Conservation (phyloP, 2,329 filamentous ascomycete species). For the Fusarium falciforme region DNA sequence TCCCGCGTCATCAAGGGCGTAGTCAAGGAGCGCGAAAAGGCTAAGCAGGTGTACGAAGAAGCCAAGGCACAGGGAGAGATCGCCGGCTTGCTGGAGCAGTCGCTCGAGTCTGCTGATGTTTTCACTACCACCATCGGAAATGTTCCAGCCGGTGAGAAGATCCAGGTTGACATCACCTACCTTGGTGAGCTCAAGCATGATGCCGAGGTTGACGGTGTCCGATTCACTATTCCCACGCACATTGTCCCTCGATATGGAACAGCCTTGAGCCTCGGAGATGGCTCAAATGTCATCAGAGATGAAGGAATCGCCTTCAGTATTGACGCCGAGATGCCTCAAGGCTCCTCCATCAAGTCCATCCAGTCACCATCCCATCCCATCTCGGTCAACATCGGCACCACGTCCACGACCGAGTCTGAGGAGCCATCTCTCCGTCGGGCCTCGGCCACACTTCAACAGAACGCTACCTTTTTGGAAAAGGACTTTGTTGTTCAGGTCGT, state of each 20-base stretch:
- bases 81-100: slow-evolving; percentile 74
- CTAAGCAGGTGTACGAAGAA: slow-evolving; percentile 67
- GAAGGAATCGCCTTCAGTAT: slow-evolving; percentile 47
- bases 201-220: slow-evolving; percentile 72
- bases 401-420: slow-evolving; percentile 53
- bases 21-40: slow-evolving; percentile 74
- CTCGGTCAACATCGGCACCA: slow-evolving; percentile 71
- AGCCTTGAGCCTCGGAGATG: not conserved
- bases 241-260: slow-evolving; percentile 75
- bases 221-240: slow-evolving; percentile 75
- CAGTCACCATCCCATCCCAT: slow-evolving; percentile 77
- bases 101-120: slow-evolving; percentile 69
- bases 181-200: slow-evolving; percentile 80
- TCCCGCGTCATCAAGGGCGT: slow-evolving; percentile 70
- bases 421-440: slow-evolving; percentile 68
- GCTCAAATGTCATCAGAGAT: slow-evolving; percentile 4
- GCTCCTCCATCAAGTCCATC: slow-evolving; percentile 68
- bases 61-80: slow-evolving; percentile 69
- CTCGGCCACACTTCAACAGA: slow-evolving; percentile 69
- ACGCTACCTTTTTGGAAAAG: slow-evolving; percentile 63
- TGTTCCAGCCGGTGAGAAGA: slow-evolving; percentile 66
- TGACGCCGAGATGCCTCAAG: slow-evolving; percentile 60
- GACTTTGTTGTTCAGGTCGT: slow-evolving; percentile 77
- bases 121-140: slow-evolving; percentile 78
- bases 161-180: slow-evolving; percentile 73